Evolutionary conservation across 306 rosid genomes (phyloP), one percentile per base, ranked within the genome.

Genomic region (Nissolia schottii): DNA sequence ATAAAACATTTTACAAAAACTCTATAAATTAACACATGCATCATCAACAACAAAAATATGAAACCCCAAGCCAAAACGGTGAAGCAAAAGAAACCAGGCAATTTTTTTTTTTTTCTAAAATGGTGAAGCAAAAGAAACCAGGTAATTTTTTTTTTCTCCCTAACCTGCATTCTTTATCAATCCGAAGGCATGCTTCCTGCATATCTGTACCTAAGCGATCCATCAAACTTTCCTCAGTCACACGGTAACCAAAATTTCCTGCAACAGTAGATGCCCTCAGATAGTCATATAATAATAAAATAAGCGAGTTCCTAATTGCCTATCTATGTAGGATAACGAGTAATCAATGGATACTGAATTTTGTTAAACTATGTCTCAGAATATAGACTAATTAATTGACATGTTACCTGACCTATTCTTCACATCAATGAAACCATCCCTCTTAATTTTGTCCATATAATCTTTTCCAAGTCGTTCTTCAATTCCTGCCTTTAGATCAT

Each of bases 131-230:
- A 53, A 22, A 70, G 50, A 37, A 34, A 60, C 3, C 2, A 75
- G 40, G 49, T 1, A 40, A 16, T 3, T 45, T 16, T 24, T 49
- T 25, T 45, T 16, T 24, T 49, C 19, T 25, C 29, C 37, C 69
- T 83, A 66, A 90, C 98, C 86, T 85, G 93, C 90, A 90, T 43
- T 81, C 87, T 65, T 78, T 84, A 80, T 87, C 90, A 54, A 93
- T 90, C 62, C 83, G 84, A 78, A 88, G 92, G 73, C 92, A 88
- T 63, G 93, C 86, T 71, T 86, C 84, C 55, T 83, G 88, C 93
- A 90, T 85, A 80, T 93, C 77, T 46, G 89, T 93, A 67, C 78
- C 73, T 64, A 87, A 50, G 59, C 89, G 91, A 46, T 93, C 93
- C 82, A 77, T 80, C 88, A 93, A 70, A 78, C 96, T 84, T 75